Evolutionary conservation across 192 early-diverging fungal genomes (phyloP).

Genomic region (Bifiguratus adelaidae): DNA sequence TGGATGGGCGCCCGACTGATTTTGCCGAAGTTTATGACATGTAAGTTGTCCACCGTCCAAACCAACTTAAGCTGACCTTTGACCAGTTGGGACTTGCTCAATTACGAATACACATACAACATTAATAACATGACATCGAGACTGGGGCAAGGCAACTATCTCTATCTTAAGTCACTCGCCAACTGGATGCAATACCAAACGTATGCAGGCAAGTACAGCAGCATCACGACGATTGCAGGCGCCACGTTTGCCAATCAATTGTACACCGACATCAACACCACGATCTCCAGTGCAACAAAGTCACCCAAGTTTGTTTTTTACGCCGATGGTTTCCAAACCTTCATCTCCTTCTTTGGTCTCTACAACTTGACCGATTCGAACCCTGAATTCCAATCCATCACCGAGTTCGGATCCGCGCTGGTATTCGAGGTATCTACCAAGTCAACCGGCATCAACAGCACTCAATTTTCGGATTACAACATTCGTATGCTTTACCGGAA

Average conservation of each 20-base stretch:
- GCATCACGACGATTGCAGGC: constrained; percentile 5
- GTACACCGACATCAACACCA: constrained; percentile 3
- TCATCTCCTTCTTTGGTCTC: constrained; percentile 4
- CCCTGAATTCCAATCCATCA: constrained; percentile 6
- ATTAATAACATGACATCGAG: not conserved
- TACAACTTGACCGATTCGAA: constrained; percentile 4
- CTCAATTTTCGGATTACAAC: constrained; percentile 1
- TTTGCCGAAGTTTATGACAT: not conserved
- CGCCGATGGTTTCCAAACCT: constrained; percentile 1
- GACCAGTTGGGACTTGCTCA: constrained; percentile 2
- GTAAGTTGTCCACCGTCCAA: too few species aligned
- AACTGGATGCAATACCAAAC: constrained; percentile 5
- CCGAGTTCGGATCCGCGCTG: constrained; percentile 1
- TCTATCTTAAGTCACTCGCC: constrained; percentile 3
- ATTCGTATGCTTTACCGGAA: constrained; percentile 1
- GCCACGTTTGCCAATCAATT: constrained; percentile 2
- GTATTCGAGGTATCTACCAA: constrained; percentile 2
- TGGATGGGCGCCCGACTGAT: not conserved
- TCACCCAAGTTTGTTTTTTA: constrained; percentile 2
- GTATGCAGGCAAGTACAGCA: constrained; percentile 1
- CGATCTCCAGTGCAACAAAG: constrained; percentile 1
- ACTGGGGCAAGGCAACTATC: not conserved
- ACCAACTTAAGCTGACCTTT: too few species aligned
- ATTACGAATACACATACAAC: constrained; percentile 4
- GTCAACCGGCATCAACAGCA: not conserved